These are phyloP conservation scores for Rhynchospora pubera DNA, from an alignment of 176 grass and related monocot species.

Conservation along the genomic window DNA sequence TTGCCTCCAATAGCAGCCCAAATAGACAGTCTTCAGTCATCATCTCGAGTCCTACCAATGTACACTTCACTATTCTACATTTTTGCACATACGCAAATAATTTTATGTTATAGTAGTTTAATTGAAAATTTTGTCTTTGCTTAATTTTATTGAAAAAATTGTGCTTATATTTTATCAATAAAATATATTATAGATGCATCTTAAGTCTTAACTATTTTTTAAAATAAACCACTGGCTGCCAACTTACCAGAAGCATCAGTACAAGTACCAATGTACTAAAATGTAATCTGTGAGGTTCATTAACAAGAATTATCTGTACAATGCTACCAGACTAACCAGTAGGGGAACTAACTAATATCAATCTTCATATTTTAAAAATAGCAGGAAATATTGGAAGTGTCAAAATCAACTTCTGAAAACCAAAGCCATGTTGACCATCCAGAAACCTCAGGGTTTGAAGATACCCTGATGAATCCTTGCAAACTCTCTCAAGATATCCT, in stretches of 20 bases:
- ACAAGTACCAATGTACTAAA: not conserved
- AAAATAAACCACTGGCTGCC: not conserved
- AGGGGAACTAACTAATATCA: not conserved
- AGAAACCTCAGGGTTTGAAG: not conserved
- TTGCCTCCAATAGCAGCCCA: not conserved
- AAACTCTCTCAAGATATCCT: slow-evolving; percentile 44
- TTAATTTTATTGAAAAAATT: too few species aligned
- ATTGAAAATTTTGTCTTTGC: not conserved
- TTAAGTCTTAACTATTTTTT: not conserved
- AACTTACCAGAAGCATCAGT: not conserved
- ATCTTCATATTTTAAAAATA: not conserved
- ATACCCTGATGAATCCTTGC: slow-evolving; percentile 22
- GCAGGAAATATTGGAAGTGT: not conserved
- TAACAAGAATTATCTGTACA: not conserved
- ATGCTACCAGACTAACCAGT: not conserved
- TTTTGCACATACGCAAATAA: not conserved
- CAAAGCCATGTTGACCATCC: not conserved
- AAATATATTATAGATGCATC: not conserved
- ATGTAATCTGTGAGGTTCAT: not conserved
- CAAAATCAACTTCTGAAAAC: not conserved
- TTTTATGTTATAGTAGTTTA: not conserved
- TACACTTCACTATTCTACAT: not conserved
- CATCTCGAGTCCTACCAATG: not conserved
- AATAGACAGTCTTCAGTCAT: not conserved
- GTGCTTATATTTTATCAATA: not conserved